Conservation (phyloP, 2,329 filamentous ascomycete species). For the Bipolaris victoriae region DNA sequence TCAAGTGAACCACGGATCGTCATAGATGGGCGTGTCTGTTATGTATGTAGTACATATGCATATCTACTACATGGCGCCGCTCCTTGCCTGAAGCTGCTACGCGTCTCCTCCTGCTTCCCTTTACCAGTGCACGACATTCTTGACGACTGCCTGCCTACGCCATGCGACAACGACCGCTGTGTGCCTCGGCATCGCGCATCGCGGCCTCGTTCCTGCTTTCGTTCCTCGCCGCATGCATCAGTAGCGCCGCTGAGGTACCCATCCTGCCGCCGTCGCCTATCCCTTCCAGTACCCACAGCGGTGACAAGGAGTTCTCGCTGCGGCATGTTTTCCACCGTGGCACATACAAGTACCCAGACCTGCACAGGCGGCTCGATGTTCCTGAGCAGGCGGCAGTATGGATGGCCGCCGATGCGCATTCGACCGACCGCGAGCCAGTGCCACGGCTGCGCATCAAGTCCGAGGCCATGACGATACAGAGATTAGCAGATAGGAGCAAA, state of each 20-base stretch:
- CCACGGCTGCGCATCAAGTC: constrained; percentile 64
- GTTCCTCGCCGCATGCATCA: constrained; percentile 64
- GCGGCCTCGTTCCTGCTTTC: constrained; percentile 69
- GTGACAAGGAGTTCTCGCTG: constrained; percentile 55
- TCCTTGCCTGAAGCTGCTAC: not conserved
- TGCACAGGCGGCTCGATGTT: constrained; percentile 80
- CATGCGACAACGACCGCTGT: constrained; percentile 39
- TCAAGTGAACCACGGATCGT: constrained; percentile 16
- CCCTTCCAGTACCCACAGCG: constrained; percentile 27
- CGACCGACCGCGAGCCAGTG: constrained; percentile 47
- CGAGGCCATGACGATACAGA: constrained; percentile 72
- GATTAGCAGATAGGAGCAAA: constrained; percentile 78
- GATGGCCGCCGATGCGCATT: constrained; percentile 64
- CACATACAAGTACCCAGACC: constrained; percentile 73
- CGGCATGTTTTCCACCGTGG: constrained; percentile 95
- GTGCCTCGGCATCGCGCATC: constrained; percentile 65
- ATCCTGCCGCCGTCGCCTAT: constrained; percentile 33
- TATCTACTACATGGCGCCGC: not conserved
- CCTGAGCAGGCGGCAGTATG: constrained; percentile 66
- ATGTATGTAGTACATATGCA: too few relatives aligned
- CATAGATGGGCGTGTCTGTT: constrained; percentile 13
- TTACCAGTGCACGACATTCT: not conserved
- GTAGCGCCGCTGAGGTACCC: constrained; percentile 48
- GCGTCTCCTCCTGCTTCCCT: not conserved
- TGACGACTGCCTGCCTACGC: constrained; percentile 2